Base-by-base conservation (phyloP, 768 basidiomycete genomes). In the Suillus ampliporus region DNA sequence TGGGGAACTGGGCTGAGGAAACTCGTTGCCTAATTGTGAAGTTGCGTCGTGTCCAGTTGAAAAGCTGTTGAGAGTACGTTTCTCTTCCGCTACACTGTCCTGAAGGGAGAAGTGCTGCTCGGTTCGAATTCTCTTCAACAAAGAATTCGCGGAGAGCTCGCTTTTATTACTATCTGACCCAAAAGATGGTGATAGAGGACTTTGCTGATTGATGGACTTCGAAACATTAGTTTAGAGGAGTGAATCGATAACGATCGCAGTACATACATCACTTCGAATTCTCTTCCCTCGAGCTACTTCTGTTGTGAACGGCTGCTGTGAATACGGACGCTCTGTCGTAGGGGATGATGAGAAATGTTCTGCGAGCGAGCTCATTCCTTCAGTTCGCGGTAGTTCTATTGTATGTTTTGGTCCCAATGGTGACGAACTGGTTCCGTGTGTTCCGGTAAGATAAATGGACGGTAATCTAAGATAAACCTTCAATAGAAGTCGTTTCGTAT, bases 231-330 rank as follows among this genome's bases (percentile, higher is more conserved):
- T 56, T 26, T 28, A 40, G 11, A 56, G 17, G 38, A 56, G 23
- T 11, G 37, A 6, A n/a, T 17, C 11, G 3, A 40, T 11, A n/a
- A 31, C 31, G 1, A 28, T 14, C 5, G 4, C 3, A 28, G 26
- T 17, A 28, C 54, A 1, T 21, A 40, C 54, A 19, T 56, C 14
- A 1, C 23, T 28, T 56, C 54, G 54, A 17, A 15, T 10, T 56
- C 54, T 56, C 54, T 56, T 56, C n/a, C 38, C 26, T 26, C 38
- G 53, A 54, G 37, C 15, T 53, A 23, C 14, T 56, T 56, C 23
- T 4, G 8, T 17, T 7, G 52, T 23, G 17, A 38, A 9, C 8
- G 15, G 23, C 15, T 38, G 15, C 17, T 26, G 54, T 13, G 2
- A 40, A 56, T 40, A 38, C 17, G 23, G 19, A 56, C 6, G 23